Evolutionary conservation across 2,329 filamentous ascomycete genomes (phyloP), one percentile per base, ranked within the genome.

Genomic region (Aspergillus sp.): DNA sequence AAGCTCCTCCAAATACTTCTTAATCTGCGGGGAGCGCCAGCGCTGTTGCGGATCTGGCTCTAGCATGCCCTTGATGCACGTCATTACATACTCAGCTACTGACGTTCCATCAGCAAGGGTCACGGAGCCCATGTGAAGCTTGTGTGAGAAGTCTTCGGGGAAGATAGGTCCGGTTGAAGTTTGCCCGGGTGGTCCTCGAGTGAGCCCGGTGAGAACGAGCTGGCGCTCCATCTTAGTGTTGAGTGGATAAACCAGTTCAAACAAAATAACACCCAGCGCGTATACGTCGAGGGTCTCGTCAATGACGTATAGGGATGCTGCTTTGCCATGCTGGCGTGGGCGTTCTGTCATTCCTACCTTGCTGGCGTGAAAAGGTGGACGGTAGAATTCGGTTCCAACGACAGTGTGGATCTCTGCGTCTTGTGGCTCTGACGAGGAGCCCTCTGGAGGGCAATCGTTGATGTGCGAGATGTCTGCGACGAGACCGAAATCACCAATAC

Each of bases 401-500:
- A 81, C 79, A 50, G 80, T 82, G 36, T 69, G 68, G 15, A 71
- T 63, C 12, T 70, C 71, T 36, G 62, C 58, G 1, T 60, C 19
- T 12, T 19, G 4, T 3, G 69, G 59, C 25, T 65, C 63, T 7
- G 66, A 66, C 10, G 69, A 57, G 3, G 69, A 58, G 2, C 61
- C 65, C 28, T 64, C 62, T 15, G 64, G 63, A 4, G 66, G 61
- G n/a, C 49, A 62, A 12, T 76, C 76, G 59, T 74, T 68, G 51
- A 76, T 62, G 63, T 70, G 75, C 41, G 77, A 83, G 49, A 84
- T 80, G 57, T 84, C 82, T 9, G 85, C 84, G 4, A 87, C 86
- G 4, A 89, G 81, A 2, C 88, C 88, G 67, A 90, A 90, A 68
- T 90, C 88, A 2, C 87, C 88, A 56, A 90, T 89, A 4, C 86